Conservation (phyloP, 1,139 yeast species). For the Yamadazyma friedrichii region DNA sequence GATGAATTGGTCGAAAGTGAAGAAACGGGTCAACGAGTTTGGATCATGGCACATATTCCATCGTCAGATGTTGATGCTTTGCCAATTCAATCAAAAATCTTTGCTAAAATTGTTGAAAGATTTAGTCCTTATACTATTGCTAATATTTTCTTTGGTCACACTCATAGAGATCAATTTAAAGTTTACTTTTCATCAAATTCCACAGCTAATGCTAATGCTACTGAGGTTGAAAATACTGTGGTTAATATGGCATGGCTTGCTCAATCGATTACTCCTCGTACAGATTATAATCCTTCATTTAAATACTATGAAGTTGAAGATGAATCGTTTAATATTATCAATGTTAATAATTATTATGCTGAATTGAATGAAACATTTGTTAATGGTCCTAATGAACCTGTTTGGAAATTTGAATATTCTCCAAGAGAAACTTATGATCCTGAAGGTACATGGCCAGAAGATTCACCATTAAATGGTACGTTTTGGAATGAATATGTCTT, state of each 20-base stretch:
- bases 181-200: conserved; percentile 47
- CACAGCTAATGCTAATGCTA: conserved; percentile 34
- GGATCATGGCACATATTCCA: conserved; percentile 73
- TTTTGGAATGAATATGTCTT: conserved; percentile 52
- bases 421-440: conserved; percentile 52
- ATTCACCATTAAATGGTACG: conserved; percentile 56
- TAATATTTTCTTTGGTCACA: conserved; percentile 68
- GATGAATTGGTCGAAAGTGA: conserved; percentile 62
- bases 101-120: conserved; percentile 58
- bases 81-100: conserved; percentile 59
- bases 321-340: conserved; percentile 58
- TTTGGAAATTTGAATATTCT: conserved; percentile 54
- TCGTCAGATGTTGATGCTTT: conserved; percentile 52
- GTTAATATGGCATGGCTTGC: conserved; percentile 62
- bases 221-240: conserved; percentile 31
- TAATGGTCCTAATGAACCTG: conserved; percentile 48
- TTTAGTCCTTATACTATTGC: conserved; percentile 70
- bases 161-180: conserved; percentile 67
- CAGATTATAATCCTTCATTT: conserved; percentile 65
- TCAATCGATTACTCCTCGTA: conserved; percentile 63
- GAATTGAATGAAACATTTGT: conserved; percentile 50
- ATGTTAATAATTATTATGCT: conserved; percentile 56
- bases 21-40: conserved; percentile 55
- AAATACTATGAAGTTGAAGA: conserved; percentile 68
- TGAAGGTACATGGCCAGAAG: conserved; percentile 46